Evolutionary conservation across 1,284 basidiomycete species (phyloP), one percentile per base, ranked within the genome.

Genomic region (Leccinum cinnamomeum): DNA sequence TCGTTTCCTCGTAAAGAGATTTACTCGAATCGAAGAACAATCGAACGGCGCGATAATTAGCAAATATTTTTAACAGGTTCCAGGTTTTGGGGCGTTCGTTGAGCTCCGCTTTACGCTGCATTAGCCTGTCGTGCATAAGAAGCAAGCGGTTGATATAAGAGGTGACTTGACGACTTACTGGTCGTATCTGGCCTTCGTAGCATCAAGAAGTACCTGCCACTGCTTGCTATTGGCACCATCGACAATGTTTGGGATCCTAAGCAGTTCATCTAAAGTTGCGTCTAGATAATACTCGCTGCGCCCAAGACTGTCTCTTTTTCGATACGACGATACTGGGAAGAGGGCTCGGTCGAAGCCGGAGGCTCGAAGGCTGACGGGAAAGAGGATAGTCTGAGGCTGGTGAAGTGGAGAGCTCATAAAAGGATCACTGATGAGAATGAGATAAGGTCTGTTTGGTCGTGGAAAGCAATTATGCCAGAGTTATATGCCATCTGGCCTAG

Each of bases 191-290:
- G 5, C 5, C 50, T 62, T 66, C 7, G 62, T 54, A 1, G 12
- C 20, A 1, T 0, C 1, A 2, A 57, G 1, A 1, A 65, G 3
- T 0, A 44, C 23, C 18, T 35, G 3, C 14, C 2, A 53, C 20
- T 59, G 50, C 4, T 28, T 2, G 14, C 53, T 46, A 48, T 62
- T 3, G 18, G n/a, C n/a, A 2, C 25, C 57, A 30, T 30, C 0
- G 30, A 30, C 0, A 20, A 64, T 57, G 0, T 41, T 7, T 10
- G 5, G 50, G 11, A 68, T 61, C 39, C 20, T 65, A 6, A 63
- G 16, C 18, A 68, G 18, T 25, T 68, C 67, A 4, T 64, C 62
- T 12, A 68, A 14, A 3, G 67, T 67, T 12, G 56, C 63, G 8
- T 64, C 56, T 18, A 68, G 63, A 7, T 61, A n/a, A 12, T 61